phyloP scores from a whole-genome alignment of 2,329 filamentous ascomycete species.

The Camillea tinctor region DNA sequence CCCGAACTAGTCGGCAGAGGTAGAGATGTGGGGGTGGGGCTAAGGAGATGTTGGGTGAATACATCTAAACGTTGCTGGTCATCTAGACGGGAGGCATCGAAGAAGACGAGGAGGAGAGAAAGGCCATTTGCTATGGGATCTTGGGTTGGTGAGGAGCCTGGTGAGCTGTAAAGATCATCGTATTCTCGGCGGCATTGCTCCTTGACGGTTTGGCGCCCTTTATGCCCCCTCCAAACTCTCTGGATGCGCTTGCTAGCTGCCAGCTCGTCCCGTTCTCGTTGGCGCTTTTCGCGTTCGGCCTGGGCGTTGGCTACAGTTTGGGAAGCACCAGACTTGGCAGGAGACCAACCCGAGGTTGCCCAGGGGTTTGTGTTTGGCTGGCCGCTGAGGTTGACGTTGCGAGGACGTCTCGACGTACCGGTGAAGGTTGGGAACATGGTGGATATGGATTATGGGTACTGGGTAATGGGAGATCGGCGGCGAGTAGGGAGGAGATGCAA shows the following conservation, averaged over 20 bases:
- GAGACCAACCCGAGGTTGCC: slow-evolving; percentile 58
- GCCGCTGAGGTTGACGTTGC: slow-evolving; percentile 93
- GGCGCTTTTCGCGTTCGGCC: slow-evolving; percentile 76
- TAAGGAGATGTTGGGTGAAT: slow-evolving; percentile 44
- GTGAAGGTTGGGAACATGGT: slow-evolving; percentile 91
- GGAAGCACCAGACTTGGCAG: slow-evolving; percentile 63
- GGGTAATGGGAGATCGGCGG: too few species aligned
- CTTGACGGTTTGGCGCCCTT: slow-evolving; percentile 57
- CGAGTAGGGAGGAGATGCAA: too few species aligned
- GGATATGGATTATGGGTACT: slow-evolving; percentile 6
- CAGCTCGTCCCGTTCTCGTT: slow-evolving; percentile 75
- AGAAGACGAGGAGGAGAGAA: slow-evolving; percentile 50
- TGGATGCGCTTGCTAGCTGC: slow-evolving; percentile 76
- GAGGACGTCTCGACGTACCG: slow-evolving; percentile 77
- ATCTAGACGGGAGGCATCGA: slow-evolving; percentile 41
- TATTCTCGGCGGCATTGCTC: slow-evolving; percentile 58
- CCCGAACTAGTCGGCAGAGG: slow-evolving; percentile 11
- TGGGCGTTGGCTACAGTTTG: slow-evolving; percentile 82
- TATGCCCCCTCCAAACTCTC: slow-evolving; percentile 77
- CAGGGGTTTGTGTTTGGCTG: slow-evolving; percentile 75
- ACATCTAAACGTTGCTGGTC: slow-evolving; percentile 49
- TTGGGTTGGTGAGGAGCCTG: slow-evolving; percentile 31
- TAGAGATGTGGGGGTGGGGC: slow-evolving; percentile 3
- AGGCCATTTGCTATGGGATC: slow-evolving; percentile 37
- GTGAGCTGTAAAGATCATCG: slow-evolving; percentile 54